Evolutionary conservation across 768 basidiomycete genomes (phyloP).

Genomic region (Xerocomus potaroensis): DNA sequence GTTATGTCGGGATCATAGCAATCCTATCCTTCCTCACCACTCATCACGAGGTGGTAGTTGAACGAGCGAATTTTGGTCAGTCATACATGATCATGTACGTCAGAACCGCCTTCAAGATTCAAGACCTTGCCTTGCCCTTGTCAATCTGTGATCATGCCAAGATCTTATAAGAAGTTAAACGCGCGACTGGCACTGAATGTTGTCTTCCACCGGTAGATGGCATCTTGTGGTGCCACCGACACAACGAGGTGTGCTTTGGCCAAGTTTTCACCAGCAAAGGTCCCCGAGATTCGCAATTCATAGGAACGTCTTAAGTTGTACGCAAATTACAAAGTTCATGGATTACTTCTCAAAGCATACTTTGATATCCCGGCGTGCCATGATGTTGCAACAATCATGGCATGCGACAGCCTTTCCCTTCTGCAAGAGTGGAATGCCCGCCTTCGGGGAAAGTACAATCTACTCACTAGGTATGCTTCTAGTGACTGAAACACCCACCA

Average conservation of each 20-base stretch:
- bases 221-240: conserved; percentile 26
- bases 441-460: conserved; percentile 30
- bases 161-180: conserved; percentile 8
- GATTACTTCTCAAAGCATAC: conserved; percentile 28
- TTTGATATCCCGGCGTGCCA: conserved; percentile 26
- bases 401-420: conserved; percentile 28
- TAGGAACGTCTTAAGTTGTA: conserved; percentile 37
- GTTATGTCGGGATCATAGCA: too few relatives aligned
- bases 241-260: conserved; percentile 25
- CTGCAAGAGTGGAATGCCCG: conserved; percentile 32
- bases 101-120: too few relatives aligned
- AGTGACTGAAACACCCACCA: neutral
- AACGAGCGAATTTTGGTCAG: too few relatives aligned
- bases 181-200: conserved; percentile 12
- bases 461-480: conserved; percentile 29
- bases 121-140: too few relatives aligned
- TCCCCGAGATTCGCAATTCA: neutral
- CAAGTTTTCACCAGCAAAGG: neutral
- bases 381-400: conserved; percentile 21
- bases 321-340: conserved; percentile 33
- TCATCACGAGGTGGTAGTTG: too few relatives aligned
- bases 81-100: too few relatives aligned
- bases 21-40: too few relatives aligned
- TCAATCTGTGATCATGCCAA: conserved; percentile 2
- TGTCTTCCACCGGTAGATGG: conserved; percentile 7